Base-by-base conservation (phyloP, 2,329 filamentous ascomycete species). In the Diaporthe vaccinii region DNA sequence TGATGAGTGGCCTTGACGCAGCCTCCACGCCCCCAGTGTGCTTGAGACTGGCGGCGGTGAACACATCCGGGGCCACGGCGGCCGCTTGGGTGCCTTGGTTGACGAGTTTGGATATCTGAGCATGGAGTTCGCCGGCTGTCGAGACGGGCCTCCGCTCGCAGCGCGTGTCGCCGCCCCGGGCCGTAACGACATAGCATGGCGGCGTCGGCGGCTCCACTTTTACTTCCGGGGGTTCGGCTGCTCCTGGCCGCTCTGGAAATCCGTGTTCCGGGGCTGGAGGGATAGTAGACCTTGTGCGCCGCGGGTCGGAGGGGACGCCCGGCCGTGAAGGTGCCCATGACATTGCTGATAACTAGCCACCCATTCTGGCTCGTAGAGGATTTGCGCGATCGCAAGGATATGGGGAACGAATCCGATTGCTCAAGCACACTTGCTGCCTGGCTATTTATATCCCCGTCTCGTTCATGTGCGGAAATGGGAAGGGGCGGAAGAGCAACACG, bases 1-100 rank as follows among this genome's bases (percentile, higher is more conserved):
- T 79, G 41, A 82, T 77, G n/a, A 82, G 69, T 9, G 76, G 77
- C 7, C 70, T 59, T 46, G 39, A 7, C 36, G 22, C 39, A 4
- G n/a, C 44, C 9, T 44, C n/a, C n/a, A 22, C 22, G 36, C 55
- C n/a, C 25, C n/a, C 17, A 10, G 53, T 20, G n/a, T 41, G 72
- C 34, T 31, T 31, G n/a, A 14, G 15, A 15, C 14, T 17, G 46
- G 65, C 65, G 34, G 65, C 34, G 8, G 34, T 39, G 15, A 34
- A 41, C 46, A 51, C 65, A 14, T 9, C 44, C 3, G 46, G 1
- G 65, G 34, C 14, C 44, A 6, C 22, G 9, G 31, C 31, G 34
- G 46, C 34, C 34, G 22, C 65, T 28, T 3, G 46, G 3, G 34
- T 17, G 7, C 34, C 31, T 39, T 22, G 22, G 22, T 20, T 28